These are phyloP conservation scores for Penicillium sp. DNA, from an alignment of 2,329 filamentous ascomycete genomes.

Conservation along the genomic window DNA sequence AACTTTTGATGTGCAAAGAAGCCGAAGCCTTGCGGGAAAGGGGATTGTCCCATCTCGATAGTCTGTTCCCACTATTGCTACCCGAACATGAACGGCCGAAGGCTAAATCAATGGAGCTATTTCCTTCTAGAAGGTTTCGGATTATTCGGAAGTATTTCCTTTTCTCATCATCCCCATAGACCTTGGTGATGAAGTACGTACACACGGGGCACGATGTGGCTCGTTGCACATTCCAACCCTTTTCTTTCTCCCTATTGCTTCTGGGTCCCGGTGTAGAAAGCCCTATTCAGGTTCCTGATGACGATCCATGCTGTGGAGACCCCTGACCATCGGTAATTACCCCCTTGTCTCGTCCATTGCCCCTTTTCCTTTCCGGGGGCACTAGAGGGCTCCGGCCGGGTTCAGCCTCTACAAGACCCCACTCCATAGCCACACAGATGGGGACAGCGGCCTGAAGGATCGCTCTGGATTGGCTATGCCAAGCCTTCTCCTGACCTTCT, in stretches of 20 bases:
- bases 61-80: conserved; percentile 24
- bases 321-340: conserved; percentile 18
- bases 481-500: conserved; percentile 29
- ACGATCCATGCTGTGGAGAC: conserved; percentile 14
- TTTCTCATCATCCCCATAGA: not conserved
- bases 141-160: not conserved
- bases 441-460: conserved; percentile 15
- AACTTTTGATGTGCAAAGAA: not conserved
- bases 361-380: conserved; percentile 16
- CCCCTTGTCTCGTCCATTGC: conserved; percentile 9
- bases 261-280: not conserved
- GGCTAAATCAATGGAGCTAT: conserved; percentile 21
- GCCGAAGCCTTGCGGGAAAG: conserved; percentile 2
- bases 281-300: not conserved
- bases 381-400: conserved; percentile 15
- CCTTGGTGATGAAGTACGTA: not conserved
- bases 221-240: conserved; percentile 13
- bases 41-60: conserved; percentile 19
- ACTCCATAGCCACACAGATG: conserved; percentile 18
- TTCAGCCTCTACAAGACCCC: conserved; percentile 20
- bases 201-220: conserved; percentile 16
- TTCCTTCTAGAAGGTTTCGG: conserved; percentile 38
- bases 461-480: conserved; percentile 16
- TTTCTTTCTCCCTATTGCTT: not conserved
- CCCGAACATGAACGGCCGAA: conserved; percentile 26